A percentile compares a stretch with the other conserved stretches of the same genome.
Conservation (phyloP, 129 eudicot genomes). For the Lonicera japonica region DNA sequence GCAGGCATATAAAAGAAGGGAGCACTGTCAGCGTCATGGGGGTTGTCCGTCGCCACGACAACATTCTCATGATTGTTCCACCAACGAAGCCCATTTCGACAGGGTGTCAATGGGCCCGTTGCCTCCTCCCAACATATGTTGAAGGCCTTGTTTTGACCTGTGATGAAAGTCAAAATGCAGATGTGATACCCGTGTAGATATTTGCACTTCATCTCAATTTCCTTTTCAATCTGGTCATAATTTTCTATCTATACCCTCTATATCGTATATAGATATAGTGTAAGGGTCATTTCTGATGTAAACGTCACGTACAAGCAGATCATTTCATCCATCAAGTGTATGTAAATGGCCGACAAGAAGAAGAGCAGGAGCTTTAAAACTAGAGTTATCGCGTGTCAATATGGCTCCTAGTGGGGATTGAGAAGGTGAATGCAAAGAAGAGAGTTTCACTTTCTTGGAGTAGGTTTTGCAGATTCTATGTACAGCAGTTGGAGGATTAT, state of each 20-base stretch:
- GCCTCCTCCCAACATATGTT: constrained; percentile 73
- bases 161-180: constrained; percentile 66
- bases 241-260: not conserved
- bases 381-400: not conserved
- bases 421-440: not conserved
- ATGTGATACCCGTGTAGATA: constrained; percentile 74
- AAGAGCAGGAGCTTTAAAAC: not conserved
- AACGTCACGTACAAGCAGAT: not conserved
- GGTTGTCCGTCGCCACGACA: constrained; percentile 70
- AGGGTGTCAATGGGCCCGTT: constrained; percentile 66
- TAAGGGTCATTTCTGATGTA: not conserved
- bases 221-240: too few relatives aligned
- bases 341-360: not conserved
- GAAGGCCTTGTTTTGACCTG: constrained; percentile 85
- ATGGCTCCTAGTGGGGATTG: not conserved
- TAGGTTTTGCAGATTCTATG: not conserved
- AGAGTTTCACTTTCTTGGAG: not conserved
- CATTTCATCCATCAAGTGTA: not conserved
- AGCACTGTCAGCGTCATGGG: constrained; percentile 94
- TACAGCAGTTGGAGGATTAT: not conserved
- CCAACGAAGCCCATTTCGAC: constrained; percentile 74
- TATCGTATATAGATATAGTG: not conserved
- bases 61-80: constrained; percentile 86
- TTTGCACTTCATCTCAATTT: not conserved
- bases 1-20: constrained; percentile 92